phyloP scores from a whole-genome alignment of 257 asterid genomes.

The Phtheirospermum japonicum region DNA sequence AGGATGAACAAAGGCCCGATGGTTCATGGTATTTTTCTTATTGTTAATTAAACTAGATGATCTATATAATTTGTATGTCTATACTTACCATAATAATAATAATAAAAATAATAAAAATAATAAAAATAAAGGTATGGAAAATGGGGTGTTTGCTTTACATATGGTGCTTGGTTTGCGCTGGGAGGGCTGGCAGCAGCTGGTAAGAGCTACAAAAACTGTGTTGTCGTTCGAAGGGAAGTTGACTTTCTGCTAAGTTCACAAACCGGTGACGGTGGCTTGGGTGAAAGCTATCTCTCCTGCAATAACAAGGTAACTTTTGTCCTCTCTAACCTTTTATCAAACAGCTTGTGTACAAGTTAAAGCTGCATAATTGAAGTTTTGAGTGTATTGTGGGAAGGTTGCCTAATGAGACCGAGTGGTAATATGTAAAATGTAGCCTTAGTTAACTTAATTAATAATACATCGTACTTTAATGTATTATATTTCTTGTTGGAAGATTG shows the following conservation, averaged over 20 bases:
- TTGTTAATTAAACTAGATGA: no score
- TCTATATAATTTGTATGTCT: no score
- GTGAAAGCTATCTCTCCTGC: conserved; percentile 81
- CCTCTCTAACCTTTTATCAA: background rate
- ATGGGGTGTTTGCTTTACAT: conserved; percentile 85
- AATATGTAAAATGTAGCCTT: no score
- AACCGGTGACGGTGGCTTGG: conserved; percentile 81
- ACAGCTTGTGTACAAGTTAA: background rate
- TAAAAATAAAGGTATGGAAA: conserved; percentile 52
- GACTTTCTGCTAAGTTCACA: conserved; percentile 58
- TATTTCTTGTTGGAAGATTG: no score
- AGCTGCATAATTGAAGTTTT: no score
- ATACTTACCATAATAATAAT: no score
- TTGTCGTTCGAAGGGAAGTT: conserved; percentile 51
- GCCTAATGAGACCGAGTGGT: no score
- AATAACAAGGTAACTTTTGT: conserved; percentile 50
- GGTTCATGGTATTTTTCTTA: conserved; percentile 81
- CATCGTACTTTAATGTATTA: no score
- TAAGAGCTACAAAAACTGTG: conserved; percentile 44
- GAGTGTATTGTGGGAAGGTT: no score
- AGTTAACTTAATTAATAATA: no score
- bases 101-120: no score
- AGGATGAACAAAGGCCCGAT: conserved; percentile 54
- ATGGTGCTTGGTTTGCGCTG: conserved; percentile 77
- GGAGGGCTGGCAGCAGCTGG: conserved; percentile 76